Evolutionary conservation across 331 rosid species (phyloP), one percentile per base, ranked within the genome.

Genomic region (Rhamnella rubrinervis): DNA sequence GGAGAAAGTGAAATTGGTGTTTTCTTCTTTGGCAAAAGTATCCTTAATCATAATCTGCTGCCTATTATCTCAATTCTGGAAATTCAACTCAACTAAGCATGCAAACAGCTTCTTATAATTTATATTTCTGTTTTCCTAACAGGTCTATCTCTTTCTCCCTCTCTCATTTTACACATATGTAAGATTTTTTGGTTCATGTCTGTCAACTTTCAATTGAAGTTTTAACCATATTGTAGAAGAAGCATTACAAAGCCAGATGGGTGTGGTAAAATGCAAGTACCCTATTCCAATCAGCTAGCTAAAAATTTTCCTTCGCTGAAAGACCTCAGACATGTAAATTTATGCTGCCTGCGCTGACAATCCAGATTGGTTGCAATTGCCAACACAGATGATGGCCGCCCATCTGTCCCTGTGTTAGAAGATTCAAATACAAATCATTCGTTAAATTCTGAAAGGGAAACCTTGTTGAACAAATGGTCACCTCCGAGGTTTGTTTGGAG

Each of bases 401-500:
- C 87, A n/a, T 55, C 88, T 66, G 84, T 59, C 61, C 70, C 82
- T 31, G 60, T 63, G 21, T n/a, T 61, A 26, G 95, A 85, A 49
- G 86, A 79, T 57, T 75, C 72, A 21, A 85, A 78, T 85, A 82
- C 78, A 66, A 86, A 85, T 78, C 85, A 87, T 49, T 78, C 87
- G 69, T 85, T 81, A 65, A 81, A 70, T 77, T 51, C 66, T 0
- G 60, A 61, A 20, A 73, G 68, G 26, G 86, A 65, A 49, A 60
- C 83, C 6, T 75, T 85, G 56, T 70, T 90, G 62, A 58, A 70
- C 71, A 85, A 87, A 31, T 93, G 98, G 98, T 79, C 93, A 20
- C 97, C 98, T 46, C 98, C 98, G 0, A 76, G 70, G 76, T 91
- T 88, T 74, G 49, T 91, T 69, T 93, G 98, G 98, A 82, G 98